Evolutionary conservation across 2,329 filamentous ascomycete genomes (phyloP).

Genomic region (Aspergillus sp.): DNA sequence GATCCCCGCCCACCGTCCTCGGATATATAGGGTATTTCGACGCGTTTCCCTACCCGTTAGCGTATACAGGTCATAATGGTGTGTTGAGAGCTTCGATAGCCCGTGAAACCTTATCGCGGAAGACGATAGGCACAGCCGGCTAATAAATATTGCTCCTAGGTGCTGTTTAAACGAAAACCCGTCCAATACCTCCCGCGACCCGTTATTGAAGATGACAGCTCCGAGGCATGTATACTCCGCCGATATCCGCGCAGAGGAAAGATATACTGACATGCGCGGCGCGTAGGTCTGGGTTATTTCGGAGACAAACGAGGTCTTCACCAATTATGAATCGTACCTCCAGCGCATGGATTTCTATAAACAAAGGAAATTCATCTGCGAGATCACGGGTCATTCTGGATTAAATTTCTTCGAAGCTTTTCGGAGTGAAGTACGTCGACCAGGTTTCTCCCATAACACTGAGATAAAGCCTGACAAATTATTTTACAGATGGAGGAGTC

Average conservation of each 20-base stretch:
- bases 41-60: slow-evolving; percentile 19
- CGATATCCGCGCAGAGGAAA: slow-evolving; percentile 8
- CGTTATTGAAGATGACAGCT: slow-evolving; percentile 73
- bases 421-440: slow-evolving; percentile 74
- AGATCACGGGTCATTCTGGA: slow-evolving; percentile 90
- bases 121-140: background rate
- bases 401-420: slow-evolving; percentile 91
- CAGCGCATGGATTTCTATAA: slow-evolving; percentile 89
- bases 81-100: slow-evolving; percentile 17
- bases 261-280: slow-evolving; percentile 13
- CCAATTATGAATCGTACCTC: slow-evolving; percentile 83
- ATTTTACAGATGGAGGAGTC: slow-evolving; percentile 67
- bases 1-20: background rate
- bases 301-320: slow-evolving; percentile 87
- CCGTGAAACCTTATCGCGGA: background rate
- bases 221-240: slow-evolving; percentile 63
- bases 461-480: slow-evolving; percentile 6
- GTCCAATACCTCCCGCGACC: slow-evolving; percentile 76
- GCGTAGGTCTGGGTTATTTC: slow-evolving; percentile 84
- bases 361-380: slow-evolving; percentile 90
- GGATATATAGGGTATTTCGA: slow-evolving; percentile 26
- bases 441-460: background rate
- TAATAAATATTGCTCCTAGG: slow-evolving; percentile 54
- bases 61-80: slow-evolving; percentile 29
- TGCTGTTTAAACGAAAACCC: slow-evolving; percentile 93